phyloP scores from a whole-genome alignment of 2,329 filamentous ascomycete genomes.

The Aspergillus sp. region DNA sequence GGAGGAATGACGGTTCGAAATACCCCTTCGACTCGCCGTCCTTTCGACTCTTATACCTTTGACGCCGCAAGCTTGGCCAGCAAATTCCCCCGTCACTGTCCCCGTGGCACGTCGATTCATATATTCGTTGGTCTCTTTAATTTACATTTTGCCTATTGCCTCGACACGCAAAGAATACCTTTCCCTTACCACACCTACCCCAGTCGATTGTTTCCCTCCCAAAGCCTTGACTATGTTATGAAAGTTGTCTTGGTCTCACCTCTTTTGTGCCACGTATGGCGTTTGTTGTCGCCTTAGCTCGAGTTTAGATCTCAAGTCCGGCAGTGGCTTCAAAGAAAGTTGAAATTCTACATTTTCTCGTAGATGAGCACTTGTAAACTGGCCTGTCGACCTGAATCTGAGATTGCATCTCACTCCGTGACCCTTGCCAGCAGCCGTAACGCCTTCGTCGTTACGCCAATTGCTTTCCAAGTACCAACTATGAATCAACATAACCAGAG shows the following conservation, averaged over 20 bases:
- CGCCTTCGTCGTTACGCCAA: background rate
- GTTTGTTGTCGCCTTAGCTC: constrained; percentile 31
- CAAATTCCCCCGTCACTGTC: constrained; percentile 20
- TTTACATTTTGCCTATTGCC: constrained; percentile 31
- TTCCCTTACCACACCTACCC: constrained; percentile 26
- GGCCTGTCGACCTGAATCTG: background rate
- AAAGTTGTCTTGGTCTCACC: constrained; percentile 25
- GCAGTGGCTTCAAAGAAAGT: constrained; percentile 30
- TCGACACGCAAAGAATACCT: constrained; percentile 34
- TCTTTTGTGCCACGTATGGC: constrained; percentile 28
- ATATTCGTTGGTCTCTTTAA: constrained; percentile 27
- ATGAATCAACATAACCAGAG: background rate
- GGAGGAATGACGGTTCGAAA: constrained; percentile 1
- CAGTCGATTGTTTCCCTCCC: constrained; percentile 21
- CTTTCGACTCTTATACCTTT: constrained; percentile 9
- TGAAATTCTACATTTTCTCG: constrained; percentile 20
- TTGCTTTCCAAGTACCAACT: too few relatives aligned
- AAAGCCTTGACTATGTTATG: constrained; percentile 26
- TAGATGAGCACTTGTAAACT: constrained; percentile 2
- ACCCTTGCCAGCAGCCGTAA: background rate
- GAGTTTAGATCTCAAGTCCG: constrained; percentile 32
- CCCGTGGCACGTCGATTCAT: constrained; percentile 24
- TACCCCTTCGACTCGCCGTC: background rate
- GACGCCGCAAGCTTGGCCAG: constrained; percentile 13
- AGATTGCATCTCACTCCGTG: background rate